phyloP scores from a whole-genome alignment of 768 basidiomycete species.

The Naganishia antarctica region DNA sequence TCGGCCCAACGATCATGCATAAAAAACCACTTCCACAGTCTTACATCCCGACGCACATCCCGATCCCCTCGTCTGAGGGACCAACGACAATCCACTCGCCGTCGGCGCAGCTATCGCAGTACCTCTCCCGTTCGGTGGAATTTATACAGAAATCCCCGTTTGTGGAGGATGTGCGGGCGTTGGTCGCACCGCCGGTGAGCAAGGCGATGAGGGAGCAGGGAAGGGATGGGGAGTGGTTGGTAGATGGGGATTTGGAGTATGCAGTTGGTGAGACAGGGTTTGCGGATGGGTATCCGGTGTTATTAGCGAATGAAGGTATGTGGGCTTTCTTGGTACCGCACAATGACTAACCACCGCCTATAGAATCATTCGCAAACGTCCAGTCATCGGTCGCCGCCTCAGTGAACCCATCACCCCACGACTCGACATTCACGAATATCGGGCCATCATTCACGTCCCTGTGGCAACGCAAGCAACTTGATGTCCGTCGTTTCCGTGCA shows the following conservation, averaged over 20 bases:
- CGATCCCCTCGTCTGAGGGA: neutral
- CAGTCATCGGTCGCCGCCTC: neutral
- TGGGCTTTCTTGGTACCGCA: neutral
- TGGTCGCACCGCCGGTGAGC: conserved; percentile 1
- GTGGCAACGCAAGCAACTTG: conserved; percentile 9
- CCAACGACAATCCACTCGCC: neutral
- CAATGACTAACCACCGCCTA: neutral
- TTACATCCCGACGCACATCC: neutral
- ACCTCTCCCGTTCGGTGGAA: conserved; percentile 12
- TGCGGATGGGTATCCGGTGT: conserved; percentile 28
- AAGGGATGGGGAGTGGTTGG: conserved; percentile 11
- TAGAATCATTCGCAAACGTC: conserved; percentile 22
- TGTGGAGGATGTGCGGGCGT: neutral
- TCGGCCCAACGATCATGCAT: conserved; percentile 24
- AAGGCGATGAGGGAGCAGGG: neutral
- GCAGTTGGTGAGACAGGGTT: conserved; percentile 14
- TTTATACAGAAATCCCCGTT: conserved; percentile 14
- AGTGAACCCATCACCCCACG: neutral
- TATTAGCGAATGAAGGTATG: conserved; percentile 27
- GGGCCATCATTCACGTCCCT: conserved; percentile 18
- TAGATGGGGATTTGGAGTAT: conserved; percentile 10
- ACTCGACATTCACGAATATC: conserved; percentile 12
- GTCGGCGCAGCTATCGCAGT: conserved; percentile 18
- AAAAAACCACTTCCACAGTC: conserved; percentile 13
- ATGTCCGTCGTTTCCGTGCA: conserved; percentile 20